Evolutionary conservation across 257 asterid species (phyloP).

Genomic region (Jasminum sambac): DNA sequence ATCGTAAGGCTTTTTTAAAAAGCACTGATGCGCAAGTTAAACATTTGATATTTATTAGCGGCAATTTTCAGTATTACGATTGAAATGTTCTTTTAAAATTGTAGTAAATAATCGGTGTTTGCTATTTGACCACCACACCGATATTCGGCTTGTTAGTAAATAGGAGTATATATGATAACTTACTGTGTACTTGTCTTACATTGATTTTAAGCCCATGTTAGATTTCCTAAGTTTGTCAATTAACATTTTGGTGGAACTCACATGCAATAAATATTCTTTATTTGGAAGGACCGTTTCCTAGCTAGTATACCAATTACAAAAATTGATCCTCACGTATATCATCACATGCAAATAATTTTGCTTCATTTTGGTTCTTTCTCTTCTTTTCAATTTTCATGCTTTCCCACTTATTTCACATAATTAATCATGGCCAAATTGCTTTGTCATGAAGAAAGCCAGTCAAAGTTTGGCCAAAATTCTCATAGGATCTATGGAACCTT

Average conservation of each 20-base stretch:
- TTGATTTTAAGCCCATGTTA: background rate
- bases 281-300: background rate
- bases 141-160: too few relatives aligned
- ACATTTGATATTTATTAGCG: too few relatives aligned
- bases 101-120: too few relatives aligned
- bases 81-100: too few relatives aligned
- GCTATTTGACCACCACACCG: too few relatives aligned
- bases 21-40: too few relatives aligned
- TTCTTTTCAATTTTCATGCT: background rate
- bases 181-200: too few relatives aligned
- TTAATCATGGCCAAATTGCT: background rate
- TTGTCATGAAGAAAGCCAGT: background rate
- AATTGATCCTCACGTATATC: background rate
- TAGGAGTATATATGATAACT: too few relatives aligned
- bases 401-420: background rate
- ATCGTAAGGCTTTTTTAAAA: too few relatives aligned
- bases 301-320: background rate
- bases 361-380: background rate
- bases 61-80: too few relatives aligned
- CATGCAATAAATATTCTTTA: background rate
- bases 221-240: background rate
- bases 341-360: constrained; percentile 3
- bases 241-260: background rate
- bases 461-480: background rate
- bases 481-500: background rate